These are phyloP conservation scores for Pythium vanterpoolii DNA, from an alignment of 352 stramenopile genomes.

Conservation along the genomic window DNA sequence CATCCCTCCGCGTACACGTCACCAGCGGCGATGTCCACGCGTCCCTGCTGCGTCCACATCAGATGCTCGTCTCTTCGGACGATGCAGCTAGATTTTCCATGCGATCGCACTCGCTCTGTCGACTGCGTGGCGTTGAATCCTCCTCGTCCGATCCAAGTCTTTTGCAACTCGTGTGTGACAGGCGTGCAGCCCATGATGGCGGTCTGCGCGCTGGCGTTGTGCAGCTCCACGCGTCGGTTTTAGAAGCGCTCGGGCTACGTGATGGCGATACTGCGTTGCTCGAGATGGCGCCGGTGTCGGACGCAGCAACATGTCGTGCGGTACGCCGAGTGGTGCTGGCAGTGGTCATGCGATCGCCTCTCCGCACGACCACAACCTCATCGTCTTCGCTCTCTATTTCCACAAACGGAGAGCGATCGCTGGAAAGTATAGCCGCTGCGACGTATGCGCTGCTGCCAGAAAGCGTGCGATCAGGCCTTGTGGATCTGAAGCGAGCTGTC, in stretches of 20 bases:
- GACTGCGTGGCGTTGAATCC: conserved; percentile 17
- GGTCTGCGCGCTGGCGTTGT: conserved; percentile 27
- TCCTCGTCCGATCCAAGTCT: conserved; percentile 5
- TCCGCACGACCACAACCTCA: conserved; percentile 31
- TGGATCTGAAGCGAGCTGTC: conserved; percentile 31
- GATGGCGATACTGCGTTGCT: conserved; percentile 12
- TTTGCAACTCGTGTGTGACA: conserved; percentile 40
- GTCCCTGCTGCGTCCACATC: conserved; percentile 42
- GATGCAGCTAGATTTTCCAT: conserved; percentile 25
- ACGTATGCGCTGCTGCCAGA: conserved; percentile 27
- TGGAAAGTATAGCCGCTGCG: neutral
- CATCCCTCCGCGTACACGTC: conserved; percentile 6
- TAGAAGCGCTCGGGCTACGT: conserved; percentile 27
- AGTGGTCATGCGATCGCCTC: conserved; percentile 9
- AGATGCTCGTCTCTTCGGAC: conserved; percentile 33
- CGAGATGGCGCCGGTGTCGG: neutral
- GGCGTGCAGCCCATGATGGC: neutral
- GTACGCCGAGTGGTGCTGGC: conserved; percentile 6
- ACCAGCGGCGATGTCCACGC: conserved; percentile 23
- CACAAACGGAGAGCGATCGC: neutral
- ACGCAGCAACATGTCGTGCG: neutral
- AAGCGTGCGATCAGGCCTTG: conserved; percentile 34
- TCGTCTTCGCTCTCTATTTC: conserved; percentile 4
- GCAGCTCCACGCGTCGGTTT: conserved; percentile 51
- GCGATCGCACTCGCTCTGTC: conserved; percentile 19